Base-by-base conservation (phyloP, 225 moss, liverwort and hornwort genomes). In the Polytrichum formosum region DNA sequence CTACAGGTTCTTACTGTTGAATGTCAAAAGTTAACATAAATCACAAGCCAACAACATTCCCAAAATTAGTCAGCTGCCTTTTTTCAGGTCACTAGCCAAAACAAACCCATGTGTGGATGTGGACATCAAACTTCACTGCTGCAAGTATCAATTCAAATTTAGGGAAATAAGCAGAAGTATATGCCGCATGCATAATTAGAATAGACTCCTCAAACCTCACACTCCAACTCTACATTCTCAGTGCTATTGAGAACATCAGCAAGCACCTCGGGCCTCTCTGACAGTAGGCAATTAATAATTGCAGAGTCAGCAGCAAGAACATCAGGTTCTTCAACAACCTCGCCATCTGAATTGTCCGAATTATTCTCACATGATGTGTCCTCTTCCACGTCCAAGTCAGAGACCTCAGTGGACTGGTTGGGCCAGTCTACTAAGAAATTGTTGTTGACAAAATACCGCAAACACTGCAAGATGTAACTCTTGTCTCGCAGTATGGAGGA, bases 361-460 rank as follows among this genome's bases (percentile, higher is more conserved):
- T 68, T 77, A 21, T 68, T 77, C 8, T 82, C 82, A 53, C 67
- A 79, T 13, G 56, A 64, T 18, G 28, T 64, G 19, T 81, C 85
- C 5, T 66, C 70, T 66, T 79, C 81, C 37, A 54, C 19, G 2
- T 56, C 8, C 89, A 82, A 73, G 10, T 77, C 73, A 6, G 66
- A 74, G 53, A 83, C 78, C 61, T 87, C 26, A 0, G 82, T 79
- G 18, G 72, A 68, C 55, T 77, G 76, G 6, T 82, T 65, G 13
- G 89, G 73, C 71, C 84, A 87, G 64, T 98, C 85, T 6, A 85
- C 25, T 35, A 98, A 69, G 55, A 94, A 98, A 17, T 76, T 82
- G 69, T 91, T 98, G 33, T 84, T 88, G 0, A 92, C 92, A 21
- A 98, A 83, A 65, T 91, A 98, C 28, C 97, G 84, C 5, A 98